A percentile compares a stretch with the other conserved stretches of the same genome.
Conservation (phyloP, 2,329 filamentous ascomycete species). For the Colletotrichum horii region DNA sequence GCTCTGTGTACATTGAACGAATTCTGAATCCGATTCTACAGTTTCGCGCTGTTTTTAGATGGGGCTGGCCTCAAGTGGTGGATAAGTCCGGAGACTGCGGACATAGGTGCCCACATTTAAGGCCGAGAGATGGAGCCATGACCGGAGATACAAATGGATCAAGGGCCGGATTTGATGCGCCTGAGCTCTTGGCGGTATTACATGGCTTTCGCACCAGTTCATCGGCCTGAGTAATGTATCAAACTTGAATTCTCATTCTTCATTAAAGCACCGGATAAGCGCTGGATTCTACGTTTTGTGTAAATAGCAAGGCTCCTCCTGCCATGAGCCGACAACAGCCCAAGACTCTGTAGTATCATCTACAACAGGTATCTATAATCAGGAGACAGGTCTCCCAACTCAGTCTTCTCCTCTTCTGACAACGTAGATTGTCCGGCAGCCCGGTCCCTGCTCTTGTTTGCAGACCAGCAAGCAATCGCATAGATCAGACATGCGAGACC, state of each 20-base stretch:
- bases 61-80: background rate
- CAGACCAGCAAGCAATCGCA: slow-evolving; percentile 57
- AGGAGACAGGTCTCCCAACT: slow-evolving; percentile 64
- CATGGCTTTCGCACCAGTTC: background rate
- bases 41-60: background rate
- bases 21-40: background rate
- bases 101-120: background rate
- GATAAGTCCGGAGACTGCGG: background rate
- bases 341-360: background rate
- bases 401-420: slow-evolving; percentile 66
- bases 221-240: background rate
- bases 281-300: background rate
- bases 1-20: background rate
- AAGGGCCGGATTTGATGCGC: background rate
- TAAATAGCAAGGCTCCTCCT: background rate
- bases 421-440: slow-evolving; percentile 47
- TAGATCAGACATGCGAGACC: slow-evolving; percentile 67
- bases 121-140: background rate
- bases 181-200: background rate
- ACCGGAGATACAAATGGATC: background rate
- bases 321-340: background rate
- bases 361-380: slow-evolving; percentile 65
- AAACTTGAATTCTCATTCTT: background rate
- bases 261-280: background rate
- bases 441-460: slow-evolving; percentile 66